Conservation (phyloP, 2,329 filamentous ascomycete genomes). For the Nannizziopsis barbatae region DNA sequence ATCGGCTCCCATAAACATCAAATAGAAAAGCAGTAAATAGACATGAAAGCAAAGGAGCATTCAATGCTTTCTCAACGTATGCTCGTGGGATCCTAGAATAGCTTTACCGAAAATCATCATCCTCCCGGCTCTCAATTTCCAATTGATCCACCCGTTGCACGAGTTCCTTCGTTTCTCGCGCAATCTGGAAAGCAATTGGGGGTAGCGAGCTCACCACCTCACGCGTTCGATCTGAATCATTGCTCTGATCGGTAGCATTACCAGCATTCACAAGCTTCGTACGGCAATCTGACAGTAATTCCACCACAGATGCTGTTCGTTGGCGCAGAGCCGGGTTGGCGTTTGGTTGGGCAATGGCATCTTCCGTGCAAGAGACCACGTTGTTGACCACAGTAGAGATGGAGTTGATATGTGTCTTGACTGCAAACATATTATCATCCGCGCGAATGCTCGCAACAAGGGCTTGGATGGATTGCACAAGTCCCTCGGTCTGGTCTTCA, state of each 20-base stretch:
- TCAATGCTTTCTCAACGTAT: background rate
- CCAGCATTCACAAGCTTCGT: slow-evolving; percentile 54
- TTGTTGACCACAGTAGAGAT: slow-evolving; percentile 61
- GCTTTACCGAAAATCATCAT: slow-evolving; percentile 31
- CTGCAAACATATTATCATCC: slow-evolving; percentile 51
- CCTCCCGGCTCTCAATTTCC: slow-evolving; percentile 26
- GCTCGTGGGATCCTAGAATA: background rate
- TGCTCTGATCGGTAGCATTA: slow-evolving; percentile 48
- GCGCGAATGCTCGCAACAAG: slow-evolving; percentile 62
- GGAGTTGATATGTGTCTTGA: slow-evolving; percentile 57
- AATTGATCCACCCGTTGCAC: slow-evolving; percentile 40
- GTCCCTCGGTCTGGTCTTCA: slow-evolving; percentile 66
- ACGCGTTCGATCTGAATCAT: slow-evolving; percentile 39
- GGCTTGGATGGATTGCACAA: slow-evolving; percentile 72
- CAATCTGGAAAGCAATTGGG: slow-evolving; percentile 78
- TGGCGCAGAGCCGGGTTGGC: slow-evolving; percentile 41
- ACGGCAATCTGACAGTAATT: slow-evolving; percentile 49
- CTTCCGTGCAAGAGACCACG: slow-evolving; percentile 56
- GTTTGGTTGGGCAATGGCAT: slow-evolving; percentile 40
- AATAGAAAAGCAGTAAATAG: too few relatives aligned
- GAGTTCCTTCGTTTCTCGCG: slow-evolving; percentile 67
- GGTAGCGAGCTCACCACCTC: slow-evolving; percentile 61
- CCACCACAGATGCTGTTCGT: slow-evolving; percentile 31
- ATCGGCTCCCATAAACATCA: background rate
- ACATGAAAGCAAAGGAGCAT: background rate